Conservation (phyloP, 805 yeast species). For the Candida oleophila region DNA sequence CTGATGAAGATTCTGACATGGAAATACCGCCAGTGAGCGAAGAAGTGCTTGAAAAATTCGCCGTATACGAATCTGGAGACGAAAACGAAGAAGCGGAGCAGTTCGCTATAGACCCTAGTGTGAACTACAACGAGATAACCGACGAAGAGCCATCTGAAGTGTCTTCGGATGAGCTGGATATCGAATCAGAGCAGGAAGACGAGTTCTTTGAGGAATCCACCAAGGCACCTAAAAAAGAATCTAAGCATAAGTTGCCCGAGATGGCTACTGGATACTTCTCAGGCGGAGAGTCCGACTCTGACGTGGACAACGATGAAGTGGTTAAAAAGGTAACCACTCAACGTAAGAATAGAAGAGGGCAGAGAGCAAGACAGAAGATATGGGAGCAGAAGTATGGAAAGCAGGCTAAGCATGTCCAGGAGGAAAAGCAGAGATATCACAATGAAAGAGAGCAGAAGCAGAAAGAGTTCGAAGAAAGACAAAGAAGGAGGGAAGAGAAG, state of each 20-base stretch:
- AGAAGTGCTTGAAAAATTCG: conserved; percentile 25
- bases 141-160: conserved; percentile 58
- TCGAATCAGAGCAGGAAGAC: conserved; percentile 28
- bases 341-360: conserved; percentile 92
- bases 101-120: conserved; percentile 29
- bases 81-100: conserved; percentile 33
- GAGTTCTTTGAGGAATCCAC: conserved; percentile 35
- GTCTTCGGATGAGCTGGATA: conserved; percentile 12
- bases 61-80: conserved; percentile 42
- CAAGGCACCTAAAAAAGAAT: conserved; percentile 17
- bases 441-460: conserved; percentile 61
- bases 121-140: conserved; percentile 59
- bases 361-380: conserved; percentile 92
- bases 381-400: conserved; percentile 92
- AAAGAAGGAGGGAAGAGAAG: conserved; percentile 60
- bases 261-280: conserved; percentile 80
- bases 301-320: conserved; percentile 43
- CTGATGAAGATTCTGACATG: conserved; percentile 16
- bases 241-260: conserved; percentile 54
- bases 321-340: conserved; percentile 53
- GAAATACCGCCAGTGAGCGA: conserved; percentile 11
- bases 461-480: conserved; percentile 70
- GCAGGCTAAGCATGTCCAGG: conserved; percentile 77
- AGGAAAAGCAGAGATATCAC: conserved; percentile 54
- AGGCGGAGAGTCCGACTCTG: conserved; percentile 73